phyloP scores from a whole-genome alignment of 768 basidiomycete genomes.

The Cytidiella melzeri region DNA sequence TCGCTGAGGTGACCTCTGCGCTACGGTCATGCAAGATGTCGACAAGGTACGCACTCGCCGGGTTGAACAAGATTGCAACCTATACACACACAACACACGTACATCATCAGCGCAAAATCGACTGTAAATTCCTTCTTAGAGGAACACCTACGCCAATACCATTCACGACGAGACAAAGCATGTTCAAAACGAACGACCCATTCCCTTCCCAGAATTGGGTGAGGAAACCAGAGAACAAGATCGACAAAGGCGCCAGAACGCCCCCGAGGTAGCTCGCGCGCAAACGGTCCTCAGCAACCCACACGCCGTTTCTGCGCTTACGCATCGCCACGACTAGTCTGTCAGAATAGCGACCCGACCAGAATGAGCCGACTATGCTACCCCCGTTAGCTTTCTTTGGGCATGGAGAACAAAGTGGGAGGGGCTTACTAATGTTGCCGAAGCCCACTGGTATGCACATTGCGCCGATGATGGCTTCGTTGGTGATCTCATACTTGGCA shows the following conservation, averaged over 20 bases:
- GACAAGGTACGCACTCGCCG: constrained; percentile 48
- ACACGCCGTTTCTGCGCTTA: constrained; percentile 43
- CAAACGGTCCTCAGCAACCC: constrained; percentile 66
- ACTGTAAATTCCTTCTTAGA: no score
- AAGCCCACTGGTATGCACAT: constrained; percentile 53
- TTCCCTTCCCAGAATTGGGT: constrained; percentile 50
- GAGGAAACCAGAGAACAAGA: constrained; percentile 41
- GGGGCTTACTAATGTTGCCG: constrained; percentile 47
- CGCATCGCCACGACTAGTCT: constrained; percentile 40
- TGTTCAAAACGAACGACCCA: constrained; percentile 42
- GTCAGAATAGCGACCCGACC: constrained; percentile 57
- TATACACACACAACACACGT: background rate
- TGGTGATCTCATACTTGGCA: constrained; percentile 46
- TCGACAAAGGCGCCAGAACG: constrained; percentile 46
- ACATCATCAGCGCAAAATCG: no score
- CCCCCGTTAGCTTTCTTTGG: background rate
- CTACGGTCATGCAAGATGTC: constrained; percentile 55
- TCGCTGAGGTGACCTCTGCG: constrained; percentile 54
- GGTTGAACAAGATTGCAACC: no score
- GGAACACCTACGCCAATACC: constrained; percentile 51
- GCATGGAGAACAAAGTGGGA: background rate
- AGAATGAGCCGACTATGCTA: constrained; percentile 47
- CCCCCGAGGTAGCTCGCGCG: constrained; percentile 43
- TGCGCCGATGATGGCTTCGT: constrained; percentile 49
- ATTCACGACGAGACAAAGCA: constrained; percentile 56